Base-by-base conservation (phyloP, 1,139 yeast species). In the Spathaspora sp. region DNA sequence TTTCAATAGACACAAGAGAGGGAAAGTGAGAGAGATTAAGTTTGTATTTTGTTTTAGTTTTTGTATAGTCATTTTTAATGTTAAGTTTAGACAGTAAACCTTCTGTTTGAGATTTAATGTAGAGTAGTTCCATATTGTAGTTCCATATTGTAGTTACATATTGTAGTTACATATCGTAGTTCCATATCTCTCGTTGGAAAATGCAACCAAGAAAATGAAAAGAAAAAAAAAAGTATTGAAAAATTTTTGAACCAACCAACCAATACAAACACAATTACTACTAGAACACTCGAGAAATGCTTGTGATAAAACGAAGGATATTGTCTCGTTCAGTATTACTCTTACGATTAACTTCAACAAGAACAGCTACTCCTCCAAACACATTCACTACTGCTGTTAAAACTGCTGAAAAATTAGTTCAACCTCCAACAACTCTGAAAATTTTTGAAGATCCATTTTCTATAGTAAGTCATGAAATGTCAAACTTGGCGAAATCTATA, bases 391-490 rank as follows among this genome's bases (percentile, higher is more conserved):
- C 89, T 0, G 96, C 96, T 2, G 74, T 90, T 42, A 83, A 82
- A 51, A 74, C 91, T 2, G 96, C 95, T 0, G 88, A 89, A 52
- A 84, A 81, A 59, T 69, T 90, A 55, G 96, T 90, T 11, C 86
- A 87, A 52, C 96, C 97, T 0, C 67, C 71, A 37, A 70, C 80
- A 44, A 64, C 78, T 4, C 23, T 20, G 23, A 20, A 20, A 43
- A 74, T 76, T 39, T 72, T 73, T 56, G 64, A 65, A 47, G 97
- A 93, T 64, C 99, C 99, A 9, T 82, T 93, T 51, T 84, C 95
- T 11, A 79, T 91, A 43, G 99, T 93, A n/a, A 86, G 96, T 41
- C 86, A 87, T 56, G 99, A 93, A 61, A 93, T 93, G 99, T 85
- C 93, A 17, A 83, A 82, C 39, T 70, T 93, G 58, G 97, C 97